Evolutionary conservation across 352 stramenopile genomes (phyloP), one percentile per base, ranked within the genome.

Genomic region (Phytophthora cactorum): DNA sequence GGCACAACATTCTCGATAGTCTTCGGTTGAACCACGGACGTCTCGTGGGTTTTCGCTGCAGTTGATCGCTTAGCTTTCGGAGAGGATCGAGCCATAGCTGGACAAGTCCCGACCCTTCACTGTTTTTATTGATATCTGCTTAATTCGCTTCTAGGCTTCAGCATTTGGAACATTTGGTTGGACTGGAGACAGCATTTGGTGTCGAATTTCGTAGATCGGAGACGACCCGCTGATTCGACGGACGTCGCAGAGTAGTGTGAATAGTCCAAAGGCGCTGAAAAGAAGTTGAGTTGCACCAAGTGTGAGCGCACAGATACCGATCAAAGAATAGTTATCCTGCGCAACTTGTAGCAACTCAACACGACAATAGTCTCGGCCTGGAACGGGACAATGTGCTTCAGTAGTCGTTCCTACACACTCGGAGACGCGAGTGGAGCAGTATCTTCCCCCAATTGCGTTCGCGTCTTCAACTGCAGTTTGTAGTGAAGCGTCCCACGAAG

Each of bases 211-310:
- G 1, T 81, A 38, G 1, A 46, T 75, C 9, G 79, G 79, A 4
- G 81, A 92, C 4, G 55, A 67, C 4, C 52, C 55, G 2, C 45
- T 67, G 1, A 82, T 43, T 63, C 84, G 77, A 3, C 84, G 78
- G 39, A 90, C 74, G 28, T 92, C 84, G 43, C 75, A 90, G 14
- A 90, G 59, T 3, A 92, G 50, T 1, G 82, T 90, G 61, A 89
- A 89, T 3, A 90, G 17, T 17, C 74, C 74, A 7, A 92, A 77
- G 1, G 66, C 15, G 4, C 71, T 81, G 27, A 80, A 83, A 2
- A 90, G 11, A 0, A 89, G 25, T 73, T 92, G 75, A n/a, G 60
- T 45, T 8, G 36, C 28, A 22, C 84, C 82, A 3, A 92, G 52
- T 1, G 70, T 59, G 49, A 92, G 64, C 0, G 78, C 73, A 36